Evolutionary conservation across 148 eudicot genomes (phyloP).

Genomic region (Rhododendron simsii): DNA sequence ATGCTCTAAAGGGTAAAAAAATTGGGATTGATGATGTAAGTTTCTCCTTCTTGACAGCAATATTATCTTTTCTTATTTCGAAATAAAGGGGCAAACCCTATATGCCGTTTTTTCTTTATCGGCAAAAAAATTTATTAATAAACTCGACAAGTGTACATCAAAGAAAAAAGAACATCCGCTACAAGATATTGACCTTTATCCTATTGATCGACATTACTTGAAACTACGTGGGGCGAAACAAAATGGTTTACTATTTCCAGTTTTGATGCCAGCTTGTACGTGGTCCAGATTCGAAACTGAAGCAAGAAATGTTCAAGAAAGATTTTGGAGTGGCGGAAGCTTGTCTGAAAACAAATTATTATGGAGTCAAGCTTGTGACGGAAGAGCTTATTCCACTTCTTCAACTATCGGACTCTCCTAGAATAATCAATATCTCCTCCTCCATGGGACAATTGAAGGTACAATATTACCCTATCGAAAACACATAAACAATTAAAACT

Average conservation of each 20-base stretch:
- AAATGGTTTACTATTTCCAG: no score
- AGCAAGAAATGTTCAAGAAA: background rate
- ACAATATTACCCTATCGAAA: background rate
- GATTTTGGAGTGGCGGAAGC: slow-evolving; percentile 24
- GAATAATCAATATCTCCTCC: slow-evolving; percentile 42
- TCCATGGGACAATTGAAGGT: slow-evolving; percentile 19
- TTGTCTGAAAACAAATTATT: slow-evolving; percentile 43
- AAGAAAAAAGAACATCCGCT: no score
- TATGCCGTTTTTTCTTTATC: no score
- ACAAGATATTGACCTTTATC: no score
- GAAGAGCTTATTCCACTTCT: slow-evolving; percentile 40
- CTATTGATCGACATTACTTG: no score
- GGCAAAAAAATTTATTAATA: no score
- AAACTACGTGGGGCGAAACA: no score
- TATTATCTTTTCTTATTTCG: background rate
- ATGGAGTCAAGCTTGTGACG: slow-evolving; percentile 29
- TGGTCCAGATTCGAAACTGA: background rate
- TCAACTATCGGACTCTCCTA: slow-evolving; percentile 32
- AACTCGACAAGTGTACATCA: no score
- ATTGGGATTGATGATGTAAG: background rate
- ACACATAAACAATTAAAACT: no score
- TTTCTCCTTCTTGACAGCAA: background rate
- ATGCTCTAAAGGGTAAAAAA: background rate
- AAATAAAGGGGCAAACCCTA: background rate
- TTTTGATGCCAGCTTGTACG: background rate